These are phyloP conservation scores for Umbilicus rupestris DNA, from an alignment of 164 flowering plant species.

Conservation along the genomic window DNA sequence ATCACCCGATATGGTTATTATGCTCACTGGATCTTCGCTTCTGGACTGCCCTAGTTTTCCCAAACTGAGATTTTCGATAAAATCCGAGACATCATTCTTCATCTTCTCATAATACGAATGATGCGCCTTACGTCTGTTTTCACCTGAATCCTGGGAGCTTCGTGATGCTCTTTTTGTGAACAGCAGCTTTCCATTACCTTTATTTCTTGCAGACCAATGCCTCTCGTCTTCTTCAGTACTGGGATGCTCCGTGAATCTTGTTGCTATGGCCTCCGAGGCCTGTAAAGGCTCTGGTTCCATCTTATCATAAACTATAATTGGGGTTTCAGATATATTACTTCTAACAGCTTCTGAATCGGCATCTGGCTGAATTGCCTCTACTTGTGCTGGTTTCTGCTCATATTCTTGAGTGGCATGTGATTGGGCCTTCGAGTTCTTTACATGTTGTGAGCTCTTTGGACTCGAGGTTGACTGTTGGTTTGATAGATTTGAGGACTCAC, in stretches of 20 bases:
- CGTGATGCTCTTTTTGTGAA: neutral
- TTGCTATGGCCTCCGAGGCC: neutral
- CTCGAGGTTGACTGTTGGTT: neutral
- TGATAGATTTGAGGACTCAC: neutral
- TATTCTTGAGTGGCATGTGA: neutral
- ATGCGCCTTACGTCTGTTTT: neutral
- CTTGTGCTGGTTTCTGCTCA: neutral
- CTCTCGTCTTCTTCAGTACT: constrained; percentile 1
- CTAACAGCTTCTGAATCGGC: neutral
- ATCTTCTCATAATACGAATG: constrained; percentile 1
- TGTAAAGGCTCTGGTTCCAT: neutral
- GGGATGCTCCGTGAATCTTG: neutral
- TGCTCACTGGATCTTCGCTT: neutral
- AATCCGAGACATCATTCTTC: constrained; percentile 5
- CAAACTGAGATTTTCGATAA: neutral
- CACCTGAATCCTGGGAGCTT: too few species aligned
- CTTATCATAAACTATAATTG: neutral
- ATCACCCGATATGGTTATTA: constrained; percentile 59
- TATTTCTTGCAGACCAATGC: neutral
- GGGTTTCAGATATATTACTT: neutral
- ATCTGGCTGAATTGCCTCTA: neutral
- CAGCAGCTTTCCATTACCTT: neutral
- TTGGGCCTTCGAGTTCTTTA: neutral
- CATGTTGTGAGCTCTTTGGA: neutral
- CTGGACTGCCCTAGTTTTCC: neutral